Base-by-base conservation (phyloP, 2,329 filamentous ascomycete genomes). In the Hypoxylon sp. region DNA sequence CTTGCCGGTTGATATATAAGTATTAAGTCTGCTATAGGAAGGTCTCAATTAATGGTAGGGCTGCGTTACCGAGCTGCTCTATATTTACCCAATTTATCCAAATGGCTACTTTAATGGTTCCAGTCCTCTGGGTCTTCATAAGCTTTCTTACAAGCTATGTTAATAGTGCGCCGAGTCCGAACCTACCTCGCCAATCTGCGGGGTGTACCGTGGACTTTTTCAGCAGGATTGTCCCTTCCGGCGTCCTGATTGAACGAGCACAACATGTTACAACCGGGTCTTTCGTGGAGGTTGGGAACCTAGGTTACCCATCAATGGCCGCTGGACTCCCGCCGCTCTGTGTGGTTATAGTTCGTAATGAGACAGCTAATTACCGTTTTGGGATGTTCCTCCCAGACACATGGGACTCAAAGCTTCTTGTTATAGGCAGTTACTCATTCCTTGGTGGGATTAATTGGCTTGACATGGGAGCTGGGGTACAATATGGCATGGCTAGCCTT, bases 401-500 rank as follows among this genome's bases (percentile, higher is more conserved):
- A 3, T 77, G 75, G 75, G 76, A 76, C 49, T 69, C 71, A 9
- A 73, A 61, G 51, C 50, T 77, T 11, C 69, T 77, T 1, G 69
- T 67, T 1, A 63, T 76, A 43, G 75, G 75, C 19, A 74, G 69
- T 14, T 75, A 75, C 25, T 45, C 72, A 0, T 77, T 75, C 28
- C 60, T 76, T 2, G 75, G 75, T 2, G 75, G 75, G 0, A 77
- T 77, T n/a, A 76, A 77, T 25, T 77, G 75, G 75, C 73, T 76
- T 19, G 75, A 77, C 11, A 75, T 71, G 69, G 69, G 66, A 13
- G 43, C 69, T 0, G 72, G 71, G 10, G 53, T 50, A 4, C 55
- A 72, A 5, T 77, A 74, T 34, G 77, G 77, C 0, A 75, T 78
- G 60, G 77, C 77, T 7, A 72, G 74, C n/a, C 70, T 79, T 30